Evolutionary conservation across 2,329 filamentous ascomycete species (phyloP), one percentile per base, ranked within the genome.

Genomic region (Coniochaeta sp.): DNA sequence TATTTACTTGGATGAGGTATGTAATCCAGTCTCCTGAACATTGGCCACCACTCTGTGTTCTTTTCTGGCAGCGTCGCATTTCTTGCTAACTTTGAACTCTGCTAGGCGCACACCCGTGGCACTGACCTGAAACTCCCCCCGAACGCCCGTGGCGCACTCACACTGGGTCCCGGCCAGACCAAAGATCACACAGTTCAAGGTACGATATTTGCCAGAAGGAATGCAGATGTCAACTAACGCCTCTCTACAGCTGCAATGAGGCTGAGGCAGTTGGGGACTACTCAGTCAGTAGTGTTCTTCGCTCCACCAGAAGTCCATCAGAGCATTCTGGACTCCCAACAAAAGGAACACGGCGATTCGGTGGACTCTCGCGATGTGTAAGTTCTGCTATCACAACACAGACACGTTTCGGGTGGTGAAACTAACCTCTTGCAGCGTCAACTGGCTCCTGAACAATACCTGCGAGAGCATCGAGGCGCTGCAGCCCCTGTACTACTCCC

Each of bases 391-490:
- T 65, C 12, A 9, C n/a, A 32, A 32, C 5, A 32, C n/a, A 32
- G 9, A 32, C 9, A 9, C 9, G 30, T 9, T 32, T 32, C n/a
- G n/a, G n/a, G n/a, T 32, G 30, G 30, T 32, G 5, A 32, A 9
- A 32, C 52, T 55, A 34, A 55, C 52, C 12, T 36, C 61, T 1
- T 44, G 68, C 32, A 65, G 72, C 0, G 72, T 89, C 1, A 65
- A 69, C 3, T 89, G 87, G 87, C 76, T 89, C 0, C 74, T 90
- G 0, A 77, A 87, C 52, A 83, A 89, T 59, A 88, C 85, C 0
- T 90, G 87, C 61, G 70, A 73, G 8, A 77, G 72, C 0, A 86
- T 84, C 22, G 83, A 87, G 61, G 80, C 87, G 34, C 68, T 89
- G 0, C 80, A 82, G 55, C 75, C 80, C 0, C 73, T 90, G 0